phyloP scores from a whole-genome alignment of 495 filamentous ascomycete species.

The Friedmanniomyces endolithicus region DNA sequence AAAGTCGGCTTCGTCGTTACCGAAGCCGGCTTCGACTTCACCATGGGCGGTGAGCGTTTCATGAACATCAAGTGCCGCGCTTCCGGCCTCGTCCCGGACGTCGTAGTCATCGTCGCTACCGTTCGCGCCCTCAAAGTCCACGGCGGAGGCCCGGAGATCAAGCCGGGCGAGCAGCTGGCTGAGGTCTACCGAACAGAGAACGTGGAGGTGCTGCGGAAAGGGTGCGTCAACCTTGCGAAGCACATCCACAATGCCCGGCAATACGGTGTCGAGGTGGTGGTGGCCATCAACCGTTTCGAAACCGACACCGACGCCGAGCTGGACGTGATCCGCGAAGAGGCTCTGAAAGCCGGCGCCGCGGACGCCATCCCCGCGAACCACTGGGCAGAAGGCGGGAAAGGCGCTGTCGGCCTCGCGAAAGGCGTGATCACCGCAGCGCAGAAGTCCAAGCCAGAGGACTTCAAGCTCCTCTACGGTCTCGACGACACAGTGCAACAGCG shows the following conservation, averaged over 20 bases:
- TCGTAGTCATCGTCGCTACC: constrained; percentile 88
- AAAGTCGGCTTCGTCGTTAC: constrained; percentile 95
- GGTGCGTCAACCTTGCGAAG: constrained; percentile 88
- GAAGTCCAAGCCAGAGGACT: constrained; percentile 63
- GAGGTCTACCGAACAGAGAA: constrained; percentile 89
- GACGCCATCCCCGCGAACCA: constrained; percentile 91
- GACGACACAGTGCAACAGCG: constrained; percentile 75
- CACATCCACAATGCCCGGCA: constrained; percentile 78
- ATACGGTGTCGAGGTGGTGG: constrained; percentile 90
- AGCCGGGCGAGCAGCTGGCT: constrained; percentile 65
- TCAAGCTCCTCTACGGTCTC: constrained; percentile 74
- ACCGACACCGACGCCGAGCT: constrained; percentile 93
- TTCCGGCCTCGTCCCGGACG: constrained; percentile 81
- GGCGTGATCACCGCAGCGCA: constrained; percentile 69
- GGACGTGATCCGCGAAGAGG: constrained; percentile 74
- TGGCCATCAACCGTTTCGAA: constrained; percentile 91
- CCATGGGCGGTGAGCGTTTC: constrained; percentile 98
- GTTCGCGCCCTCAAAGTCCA: constrained; percentile 94
- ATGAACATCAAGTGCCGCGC: constrained; percentile 99
- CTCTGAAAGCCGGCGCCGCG: constrained; percentile 82
- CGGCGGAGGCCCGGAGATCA: constrained; percentile 84
- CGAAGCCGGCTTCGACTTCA: constrained; percentile 97
- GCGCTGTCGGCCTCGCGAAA: constrained; percentile 80
- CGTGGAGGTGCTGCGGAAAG: constrained; percentile 72
- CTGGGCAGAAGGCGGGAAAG: constrained; percentile 91